Evolutionary conservation across 106 monocot species (phyloP), one percentile per base, ranked within the genome.

Genomic region (Allium cepa): DNA sequence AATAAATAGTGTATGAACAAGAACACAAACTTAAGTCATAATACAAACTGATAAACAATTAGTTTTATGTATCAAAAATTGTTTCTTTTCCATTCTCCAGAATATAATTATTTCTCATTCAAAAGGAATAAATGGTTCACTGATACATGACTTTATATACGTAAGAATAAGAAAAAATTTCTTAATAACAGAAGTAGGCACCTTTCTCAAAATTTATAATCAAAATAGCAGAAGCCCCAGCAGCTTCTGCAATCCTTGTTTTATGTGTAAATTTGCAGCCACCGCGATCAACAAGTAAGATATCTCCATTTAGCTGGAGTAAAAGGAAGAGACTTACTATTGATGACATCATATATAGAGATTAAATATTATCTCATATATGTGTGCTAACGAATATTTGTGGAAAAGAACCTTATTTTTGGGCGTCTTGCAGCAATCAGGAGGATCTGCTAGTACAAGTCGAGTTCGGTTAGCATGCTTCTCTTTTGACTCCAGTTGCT

Each of bases 211-310:
- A 73, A 63, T 94, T 94, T 61, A 87, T 77, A 59, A 94, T 81
- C 56, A 94, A 73, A 46, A 94, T 80, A 26, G 90, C 84, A 76
- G 90, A 90, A 69, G 94, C 94, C 50, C 90, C 90, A 80, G 90
- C 84, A 63, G 90, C 82, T 79, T 94, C 81, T 55, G 94, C 94
- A 78, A 82, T 77, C 82, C 70, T 87, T 47, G 94, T 87, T 74
- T 94, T 94, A 55, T 77, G 84, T 58, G 94, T 94, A 73, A 94
- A 94, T 78, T 73, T 94, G 75, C 94, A 94, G 12, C 78, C 51
- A 10, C 94, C 94, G 10, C 94, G 74, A 7, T 85, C 73, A 59
- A 90, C 90, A 45, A 94, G 70, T 10, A 94, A 65, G 18, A 94
- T 82, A 78, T 94, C 94, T 74, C 80, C 87, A 78, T 62, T 45